A percentile compares a stretch with the other conserved stretches of the same genome.
phyloP scores from a whole-genome alignment of 352 stramenopile species.

The Phytophthora citrophthora region DNA sequence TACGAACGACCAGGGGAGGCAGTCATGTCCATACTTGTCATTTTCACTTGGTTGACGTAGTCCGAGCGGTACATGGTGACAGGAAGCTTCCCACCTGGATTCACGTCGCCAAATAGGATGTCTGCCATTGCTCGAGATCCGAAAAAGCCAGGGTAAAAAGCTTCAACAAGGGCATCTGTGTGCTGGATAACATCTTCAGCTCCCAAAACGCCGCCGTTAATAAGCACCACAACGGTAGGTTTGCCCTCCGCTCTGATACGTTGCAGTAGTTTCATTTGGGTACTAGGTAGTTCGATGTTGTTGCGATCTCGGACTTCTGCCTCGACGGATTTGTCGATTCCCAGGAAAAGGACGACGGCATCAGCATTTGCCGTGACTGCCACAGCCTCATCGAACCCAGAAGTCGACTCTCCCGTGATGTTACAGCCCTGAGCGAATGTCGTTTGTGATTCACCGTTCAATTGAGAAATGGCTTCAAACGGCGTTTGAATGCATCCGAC shows the following conservation, averaged over 20 bases:
- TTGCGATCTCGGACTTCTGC: conserved; percentile 66
- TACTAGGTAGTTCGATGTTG: conserved; percentile 56
- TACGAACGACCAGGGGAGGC: conserved; percentile 82
- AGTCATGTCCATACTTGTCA: conserved; percentile 89
- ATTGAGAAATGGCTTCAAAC: conserved; percentile 50
- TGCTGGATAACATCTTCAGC: conserved; percentile 64
- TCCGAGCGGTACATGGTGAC: conserved; percentile 82
- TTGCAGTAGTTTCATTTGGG: conserved; percentile 71
- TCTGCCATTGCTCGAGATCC: conserved; percentile 70
- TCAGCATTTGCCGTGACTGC: conserved; percentile 36
- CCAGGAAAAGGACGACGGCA: conserved; percentile 71
- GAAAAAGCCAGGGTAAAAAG: conserved; percentile 78
- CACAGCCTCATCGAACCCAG: conserved; percentile 47
- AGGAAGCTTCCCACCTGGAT: conserved; percentile 72
- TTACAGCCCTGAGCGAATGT: conserved; percentile 36
- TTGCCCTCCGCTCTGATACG: conserved; percentile 37
- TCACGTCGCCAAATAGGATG: conserved; percentile 78
- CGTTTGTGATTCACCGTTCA: conserved; percentile 38
- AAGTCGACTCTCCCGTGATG: conserved; percentile 52
- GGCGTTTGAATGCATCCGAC: conserved; percentile 60
- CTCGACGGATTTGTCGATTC: conserved; percentile 77
- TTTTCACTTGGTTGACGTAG: conserved; percentile 61
- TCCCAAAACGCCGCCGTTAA: conserved; percentile 82
- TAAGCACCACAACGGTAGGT: conserved; percentile 74
- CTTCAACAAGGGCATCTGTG: conserved; percentile 58